Percentiles rank a stretch among this genome's conserved stretches.
Conservation (phyloP, 1,284 basidiomycete species). For the Pyrrhoderma lamaoense region DNA sequence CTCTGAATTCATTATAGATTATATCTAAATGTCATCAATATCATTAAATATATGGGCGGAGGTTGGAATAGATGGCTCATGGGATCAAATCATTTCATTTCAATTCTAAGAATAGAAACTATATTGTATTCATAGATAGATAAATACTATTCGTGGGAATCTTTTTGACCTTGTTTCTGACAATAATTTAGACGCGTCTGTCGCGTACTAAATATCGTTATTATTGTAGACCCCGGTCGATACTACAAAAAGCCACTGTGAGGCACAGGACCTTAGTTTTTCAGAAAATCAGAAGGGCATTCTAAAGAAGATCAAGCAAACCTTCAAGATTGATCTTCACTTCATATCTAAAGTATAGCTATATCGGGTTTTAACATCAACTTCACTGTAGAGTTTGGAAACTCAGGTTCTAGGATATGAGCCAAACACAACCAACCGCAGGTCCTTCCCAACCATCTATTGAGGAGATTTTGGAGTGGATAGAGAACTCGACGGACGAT, state of each 20-base stretch:
- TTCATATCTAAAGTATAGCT: not conserved
- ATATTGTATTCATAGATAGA: not conserved
- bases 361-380: not conserved
- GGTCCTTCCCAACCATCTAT: conserved; percentile 7
- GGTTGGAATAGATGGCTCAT: not conserved
- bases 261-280: not conserved
- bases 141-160: not conserved
- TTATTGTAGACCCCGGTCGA: too few relatives aligned
- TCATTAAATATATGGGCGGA: not conserved
- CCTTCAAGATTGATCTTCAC: not conserved
- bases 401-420: not conserved
- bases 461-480: conserved; percentile 15
- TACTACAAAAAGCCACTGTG: too few relatives aligned
- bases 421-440: not conserved
- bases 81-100: not conserved
- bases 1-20: not conserved
- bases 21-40: too few relatives aligned
- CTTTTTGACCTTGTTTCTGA: not conserved
- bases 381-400: too few relatives aligned
- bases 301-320: not conserved
- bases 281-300: not conserved
- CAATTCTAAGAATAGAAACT: not conserved
- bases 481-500: conserved; percentile 15
- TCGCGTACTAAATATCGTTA: too few relatives aligned
- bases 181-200: not conserved